Percentiles rank a stretch among this genome's conserved stretches.
Evolutionary conservation across 345 rosid genomes (phyloP).

Genomic region (Nephelium lappaceum): DNA sequence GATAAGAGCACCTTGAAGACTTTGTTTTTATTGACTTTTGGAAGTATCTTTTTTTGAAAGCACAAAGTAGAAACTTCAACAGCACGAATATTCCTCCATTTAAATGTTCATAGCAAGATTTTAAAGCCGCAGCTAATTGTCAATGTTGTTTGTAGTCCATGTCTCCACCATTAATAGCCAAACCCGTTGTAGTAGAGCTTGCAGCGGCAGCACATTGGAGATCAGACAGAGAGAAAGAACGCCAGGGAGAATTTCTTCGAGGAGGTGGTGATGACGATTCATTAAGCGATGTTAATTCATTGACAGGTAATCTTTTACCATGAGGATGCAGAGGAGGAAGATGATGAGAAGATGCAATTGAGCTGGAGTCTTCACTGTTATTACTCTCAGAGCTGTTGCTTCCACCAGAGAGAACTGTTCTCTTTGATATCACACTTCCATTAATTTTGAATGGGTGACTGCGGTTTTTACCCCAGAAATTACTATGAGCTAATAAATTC

Average conservation of each 20-base stretch:
- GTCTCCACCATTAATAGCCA: conserved; percentile 20
- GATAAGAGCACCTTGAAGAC: too few species aligned
- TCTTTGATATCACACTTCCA: conserved; percentile 29
- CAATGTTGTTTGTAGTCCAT: conserved; percentile 22
- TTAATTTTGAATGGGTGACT: conserved; percentile 8
- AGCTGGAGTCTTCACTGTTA: conserved; percentile 15
- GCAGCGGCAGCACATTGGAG: conserved; percentile 33
- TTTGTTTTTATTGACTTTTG: too few species aligned
- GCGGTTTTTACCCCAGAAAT: conserved; percentile 17
- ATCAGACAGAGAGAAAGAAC: conserved; percentile 46
- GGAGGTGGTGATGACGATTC: conserved; percentile 19
- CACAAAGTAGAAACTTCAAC: not conserved
- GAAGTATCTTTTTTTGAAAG: too few species aligned
- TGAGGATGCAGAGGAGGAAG: conserved; percentile 45
- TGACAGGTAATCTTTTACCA: conserved; percentile 24
- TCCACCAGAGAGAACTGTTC: conserved; percentile 14
- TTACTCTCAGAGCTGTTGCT: conserved; percentile 16
- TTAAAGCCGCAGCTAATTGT: conserved; percentile 1
- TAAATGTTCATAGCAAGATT: conserved; percentile 6
- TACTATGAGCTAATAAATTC: conserved; percentile 30
- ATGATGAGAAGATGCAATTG: conserved; percentile 9
- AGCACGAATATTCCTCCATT: conserved; percentile 1
- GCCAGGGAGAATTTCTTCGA: conserved; percentile 30
- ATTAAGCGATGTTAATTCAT: conserved; percentile 12
- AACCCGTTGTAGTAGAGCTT: conserved; percentile 8